These are phyloP conservation scores for Phyllosticta citrichinensis DNA, from an alignment of 2,329 filamentous ascomycete species.

Conservation along the genomic window DNA sequence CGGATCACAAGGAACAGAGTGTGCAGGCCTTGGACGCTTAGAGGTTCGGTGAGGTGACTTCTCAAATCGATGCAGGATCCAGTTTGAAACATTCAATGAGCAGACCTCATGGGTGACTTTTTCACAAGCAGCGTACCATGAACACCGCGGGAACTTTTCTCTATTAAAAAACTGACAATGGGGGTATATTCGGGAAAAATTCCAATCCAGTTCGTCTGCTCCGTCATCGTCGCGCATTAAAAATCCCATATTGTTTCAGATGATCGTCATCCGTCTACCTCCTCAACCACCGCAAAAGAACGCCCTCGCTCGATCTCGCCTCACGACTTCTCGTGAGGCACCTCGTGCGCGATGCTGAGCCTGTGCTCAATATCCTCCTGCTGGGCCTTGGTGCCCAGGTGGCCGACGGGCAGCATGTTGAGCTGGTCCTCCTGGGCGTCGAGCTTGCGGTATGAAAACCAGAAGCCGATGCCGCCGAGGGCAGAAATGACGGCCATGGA, in stretches of 20 bases:
- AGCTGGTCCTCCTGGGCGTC: constrained; percentile 28
- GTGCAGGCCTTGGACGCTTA: neutral
- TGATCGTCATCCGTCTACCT: neutral
- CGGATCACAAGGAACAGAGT: too few species aligned
- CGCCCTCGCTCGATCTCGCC: neutral
- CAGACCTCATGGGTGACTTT: too few species aligned
- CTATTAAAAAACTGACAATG: neutral
- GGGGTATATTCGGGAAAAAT: neutral
- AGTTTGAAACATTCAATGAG: too few species aligned
- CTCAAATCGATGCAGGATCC: neutral
- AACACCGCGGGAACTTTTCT: neutral
- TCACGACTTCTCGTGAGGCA: neutral
- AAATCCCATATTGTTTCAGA: neutral
- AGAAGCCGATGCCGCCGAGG: constrained; percentile 23
- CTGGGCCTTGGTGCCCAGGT: constrained; percentile 21
- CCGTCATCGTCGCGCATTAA: neutral
- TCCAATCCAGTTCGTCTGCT: neutral
- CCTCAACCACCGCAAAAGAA: neutral
- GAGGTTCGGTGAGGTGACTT: neutral
- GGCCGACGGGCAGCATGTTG: constrained; percentile 29
- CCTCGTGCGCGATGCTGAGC: constrained; percentile 1
- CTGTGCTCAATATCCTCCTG: constrained; percentile 21
- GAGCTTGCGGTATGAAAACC: constrained; percentile 21
- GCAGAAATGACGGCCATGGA: constrained; percentile 27
- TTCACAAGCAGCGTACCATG: neutral